These are phyloP conservation scores for Martensiomyces pterosporus DNA, from an alignment of 192 early-diverging fungal genomes.

Conservation along the genomic window DNA sequence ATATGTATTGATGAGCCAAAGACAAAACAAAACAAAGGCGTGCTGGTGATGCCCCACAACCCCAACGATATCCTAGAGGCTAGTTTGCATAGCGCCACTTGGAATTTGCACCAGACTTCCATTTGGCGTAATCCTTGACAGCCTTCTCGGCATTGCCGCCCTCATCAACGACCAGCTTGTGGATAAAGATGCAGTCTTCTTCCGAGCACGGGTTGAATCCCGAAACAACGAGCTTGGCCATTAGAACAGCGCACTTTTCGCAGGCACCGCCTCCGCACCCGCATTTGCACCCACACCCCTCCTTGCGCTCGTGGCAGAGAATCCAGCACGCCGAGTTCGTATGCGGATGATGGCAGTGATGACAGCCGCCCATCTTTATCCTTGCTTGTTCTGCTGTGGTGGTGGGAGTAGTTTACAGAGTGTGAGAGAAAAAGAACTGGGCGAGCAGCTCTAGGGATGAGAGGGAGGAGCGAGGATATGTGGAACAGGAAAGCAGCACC, in stretches of 20 bases:
- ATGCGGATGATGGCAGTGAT: constrained; percentile 12
- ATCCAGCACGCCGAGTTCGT: constrained; percentile 40
- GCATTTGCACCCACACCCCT: constrained; percentile 38
- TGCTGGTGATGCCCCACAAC: too few relatives aligned
- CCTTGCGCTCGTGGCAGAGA: constrained; percentile 38
- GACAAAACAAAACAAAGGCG: too few relatives aligned
- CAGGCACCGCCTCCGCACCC: constrained; percentile 35
- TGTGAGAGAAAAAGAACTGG: too few relatives aligned
- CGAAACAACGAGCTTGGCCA: constrained; percentile 38
- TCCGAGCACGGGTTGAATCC: constrained; percentile 30
- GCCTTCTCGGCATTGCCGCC: constrained; percentile 33
- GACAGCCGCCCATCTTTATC: not conserved
- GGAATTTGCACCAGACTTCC: constrained; percentile 32
- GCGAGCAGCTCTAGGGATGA: too few relatives aligned
- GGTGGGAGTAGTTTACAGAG: too few relatives aligned
- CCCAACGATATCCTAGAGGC: too few relatives aligned
- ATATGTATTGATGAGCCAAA: too few relatives aligned
- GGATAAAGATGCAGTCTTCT: constrained; percentile 42
- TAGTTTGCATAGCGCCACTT: constrained; percentile 36
- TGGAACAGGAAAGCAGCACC: too few relatives aligned
- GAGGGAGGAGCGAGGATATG: too few relatives aligned
- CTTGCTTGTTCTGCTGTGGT: too few relatives aligned
- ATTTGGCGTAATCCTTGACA: constrained; percentile 33
- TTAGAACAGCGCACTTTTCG: constrained; percentile 25
- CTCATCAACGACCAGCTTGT: constrained; percentile 34